These are phyloP conservation scores for Candida labiduridarum DNA, from an alignment of 1,139 yeast species.

Conservation along the genomic window DNA sequence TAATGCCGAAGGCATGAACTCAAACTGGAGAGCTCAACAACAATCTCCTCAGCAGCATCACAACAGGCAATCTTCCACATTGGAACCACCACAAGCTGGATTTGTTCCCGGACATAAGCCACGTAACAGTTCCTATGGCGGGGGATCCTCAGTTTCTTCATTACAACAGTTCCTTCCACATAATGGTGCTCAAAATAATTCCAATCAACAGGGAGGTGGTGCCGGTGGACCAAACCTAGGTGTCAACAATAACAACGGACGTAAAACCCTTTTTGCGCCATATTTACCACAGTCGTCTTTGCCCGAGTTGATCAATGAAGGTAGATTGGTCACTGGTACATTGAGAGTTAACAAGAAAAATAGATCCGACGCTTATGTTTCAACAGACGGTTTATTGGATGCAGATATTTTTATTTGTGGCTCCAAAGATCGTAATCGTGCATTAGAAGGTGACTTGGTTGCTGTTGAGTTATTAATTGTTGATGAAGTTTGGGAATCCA, in stretches of 20 bases:
- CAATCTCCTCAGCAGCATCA: constrained; percentile 20
- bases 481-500: constrained; percentile 97
- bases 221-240: constrained; percentile 25
- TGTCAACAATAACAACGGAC: constrained; percentile 31
- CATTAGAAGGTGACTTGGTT: constrained; percentile 93
- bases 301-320: constrained; percentile 87
- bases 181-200: constrained; percentile 6
- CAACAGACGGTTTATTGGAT: constrained; percentile 92
- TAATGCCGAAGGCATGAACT: constrained; percentile 46
- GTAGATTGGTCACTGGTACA: constrained; percentile 88
- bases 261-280: constrained; percentile 94
- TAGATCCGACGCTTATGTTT: constrained; percentile 95
- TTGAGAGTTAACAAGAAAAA: constrained; percentile 93
- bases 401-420: constrained; percentile 98
- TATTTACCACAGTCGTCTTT: constrained; percentile 91
- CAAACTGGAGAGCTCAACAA: constrained; percentile 64
- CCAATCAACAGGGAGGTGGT: constrained; percentile 10
- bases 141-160: constrained; percentile 64
- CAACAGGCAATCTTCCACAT: constrained; percentile 29
- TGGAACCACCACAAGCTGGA: constrained; percentile 51
- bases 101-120: constrained; percentile 84
- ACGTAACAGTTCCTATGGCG: constrained; percentile 66
- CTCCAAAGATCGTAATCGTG: constrained; percentile 97
- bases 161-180: constrained; percentile 42
- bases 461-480: constrained; percentile 93